Conservation (phyloP, 768 basidiomycete genomes). For the Imleria badia region DNA sequence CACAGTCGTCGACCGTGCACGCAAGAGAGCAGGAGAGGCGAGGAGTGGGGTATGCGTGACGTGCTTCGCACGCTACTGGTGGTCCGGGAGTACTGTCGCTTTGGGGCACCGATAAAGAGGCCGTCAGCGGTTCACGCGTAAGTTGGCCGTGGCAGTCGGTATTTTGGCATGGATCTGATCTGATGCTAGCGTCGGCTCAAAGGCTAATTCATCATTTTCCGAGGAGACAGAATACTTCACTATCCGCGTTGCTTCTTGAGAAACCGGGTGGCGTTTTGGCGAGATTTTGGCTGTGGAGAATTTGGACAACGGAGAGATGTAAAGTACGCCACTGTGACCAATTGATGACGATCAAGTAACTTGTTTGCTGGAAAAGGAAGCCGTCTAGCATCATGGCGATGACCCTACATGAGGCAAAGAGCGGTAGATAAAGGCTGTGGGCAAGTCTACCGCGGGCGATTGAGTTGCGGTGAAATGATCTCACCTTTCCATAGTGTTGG, state of each 20-base stretch:
- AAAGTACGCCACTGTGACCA: conserved; percentile 15
- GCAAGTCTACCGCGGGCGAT: neutral
- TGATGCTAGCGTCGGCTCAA: neutral
- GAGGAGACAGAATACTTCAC: conserved; percentile 8
- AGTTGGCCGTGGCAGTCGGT: conserved; percentile 10
- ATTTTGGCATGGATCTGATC: conserved; percentile 17
- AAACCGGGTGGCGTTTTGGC: conserved; percentile 16
- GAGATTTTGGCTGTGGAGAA: conserved; percentile 3
- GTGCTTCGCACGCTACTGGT: conserved; percentile 35
- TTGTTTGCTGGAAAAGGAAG: conserved; percentile 10
- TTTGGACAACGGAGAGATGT: conserved; percentile 8
- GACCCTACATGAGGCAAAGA: conserved; percentile 1
- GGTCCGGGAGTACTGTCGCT: conserved; percentile 15
- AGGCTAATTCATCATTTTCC: conserved; percentile 8
- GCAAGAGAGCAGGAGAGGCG: conserved; percentile 24
- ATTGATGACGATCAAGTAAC: conserved; percentile 3
- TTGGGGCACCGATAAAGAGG: too few species aligned
- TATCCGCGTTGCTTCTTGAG: neutral
- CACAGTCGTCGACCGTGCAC: conserved; percentile 48
- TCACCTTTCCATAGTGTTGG: neutral
- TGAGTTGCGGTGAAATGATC: conserved; percentile 13
- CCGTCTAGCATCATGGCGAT: neutral
- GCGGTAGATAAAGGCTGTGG: neutral
- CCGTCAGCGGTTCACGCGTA: neutral
- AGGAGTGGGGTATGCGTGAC: conserved; percentile 33